Base-by-base conservation (phyloP, 805 yeast genomes). In the Wickerhamomyces rabaulensis region DNA sequence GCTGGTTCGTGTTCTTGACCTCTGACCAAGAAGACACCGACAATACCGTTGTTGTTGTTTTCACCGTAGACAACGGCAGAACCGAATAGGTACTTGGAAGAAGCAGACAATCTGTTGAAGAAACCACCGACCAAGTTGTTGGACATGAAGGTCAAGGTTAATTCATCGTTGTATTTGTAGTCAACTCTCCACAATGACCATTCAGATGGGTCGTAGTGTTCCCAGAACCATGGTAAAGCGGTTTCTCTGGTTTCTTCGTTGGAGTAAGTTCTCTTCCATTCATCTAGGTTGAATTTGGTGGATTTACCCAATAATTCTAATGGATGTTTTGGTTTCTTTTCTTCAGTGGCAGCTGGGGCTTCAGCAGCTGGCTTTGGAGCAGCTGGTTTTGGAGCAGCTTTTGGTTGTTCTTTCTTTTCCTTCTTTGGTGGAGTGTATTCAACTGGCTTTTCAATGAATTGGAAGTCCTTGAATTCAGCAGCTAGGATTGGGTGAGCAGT, bases 151-250 rank as follows among this genome's bases (percentile, higher is more conserved):
- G 96, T 87, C 72, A 87, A 75, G 59, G 97, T 92, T 71, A 92
- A 82, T 79, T 92, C 99, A 62, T 92, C 98, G 73, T 94, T 91
- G 80, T 94, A 92, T 80, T 87, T 90, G 91, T 86, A 92, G 68
- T 82, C 95, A 63, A 91, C 95, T 79, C 79, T 88, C 89, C 89
- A 92, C 62, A 92, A 70, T 47, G 98, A 91, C 89, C 91, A 92
- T 74, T 92, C 98, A 55, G 81, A 77, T 56, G 94, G 82, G 75
- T 92, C 84, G 79, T 77, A 92, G 76, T 86, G 83, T 69, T 85
- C 86, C 97, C 97, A 94, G 91, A 92, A 94, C 91, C 92, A 94
- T 68, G 98, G 98, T 60, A 92, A 77, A 57, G 97, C 96, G 57
- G 72, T 82, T 67, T 81, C 84, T 75, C 97, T 87, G 67, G 98